Evolutionary conservation across 2,329 filamentous ascomycete species (phyloP).

Genomic region (Colletotrichum trifolii): DNA sequence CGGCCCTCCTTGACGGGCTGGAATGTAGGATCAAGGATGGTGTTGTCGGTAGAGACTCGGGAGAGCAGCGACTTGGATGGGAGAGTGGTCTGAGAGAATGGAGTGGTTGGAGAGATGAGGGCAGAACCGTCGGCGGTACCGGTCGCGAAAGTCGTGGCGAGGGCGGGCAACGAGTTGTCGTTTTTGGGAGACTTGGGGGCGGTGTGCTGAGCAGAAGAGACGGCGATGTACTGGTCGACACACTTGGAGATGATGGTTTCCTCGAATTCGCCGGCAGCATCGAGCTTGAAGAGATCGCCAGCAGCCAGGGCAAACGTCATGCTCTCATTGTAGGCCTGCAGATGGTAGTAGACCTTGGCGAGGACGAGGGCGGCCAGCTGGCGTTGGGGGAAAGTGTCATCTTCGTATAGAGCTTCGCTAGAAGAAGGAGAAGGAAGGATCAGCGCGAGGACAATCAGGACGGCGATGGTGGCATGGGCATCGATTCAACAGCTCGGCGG

Average conservation of each 20-base stretch:
- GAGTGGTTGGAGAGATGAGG: conserved; percentile 88
- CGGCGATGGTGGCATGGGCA: too few relatives aligned
- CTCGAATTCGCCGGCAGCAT: conserved; percentile 93
- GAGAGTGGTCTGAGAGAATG: conserved; percentile 92
- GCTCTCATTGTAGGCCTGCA: conserved; percentile 98
- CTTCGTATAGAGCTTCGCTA: conserved; percentile 97
- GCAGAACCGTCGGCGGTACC: conserved; percentile 74
- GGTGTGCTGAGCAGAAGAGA: conserved; percentile 65
- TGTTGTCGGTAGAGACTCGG: conserved; percentile 76
- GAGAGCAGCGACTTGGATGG: conserved; percentile 97
- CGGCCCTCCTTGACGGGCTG: conserved; percentile 65
- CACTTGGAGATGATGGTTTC: conserved; percentile 99
- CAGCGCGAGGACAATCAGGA: not conserved
- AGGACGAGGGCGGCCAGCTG: conserved; percentile 94
- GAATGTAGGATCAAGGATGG: conserved; percentile 69
- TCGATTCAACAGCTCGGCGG: too few relatives aligned
- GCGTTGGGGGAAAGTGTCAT: conserved; percentile 92
- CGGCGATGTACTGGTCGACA: conserved; percentile 94
- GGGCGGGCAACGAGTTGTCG: conserved; percentile 68
- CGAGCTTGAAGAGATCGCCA: conserved; percentile 93
- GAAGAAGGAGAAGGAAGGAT: conserved; percentile 25
- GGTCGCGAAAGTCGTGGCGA: conserved; percentile 82
- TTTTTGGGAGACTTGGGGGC: conserved; percentile 55
- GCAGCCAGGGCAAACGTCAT: conserved; percentile 98
- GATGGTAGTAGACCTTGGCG: conserved; percentile 98